A percentile compares a stretch with the other conserved stretches of the same genome.
phyloP scores from a whole-genome alignment of 179 eudicot genomes.

The Beta macrorhiza region DNA sequence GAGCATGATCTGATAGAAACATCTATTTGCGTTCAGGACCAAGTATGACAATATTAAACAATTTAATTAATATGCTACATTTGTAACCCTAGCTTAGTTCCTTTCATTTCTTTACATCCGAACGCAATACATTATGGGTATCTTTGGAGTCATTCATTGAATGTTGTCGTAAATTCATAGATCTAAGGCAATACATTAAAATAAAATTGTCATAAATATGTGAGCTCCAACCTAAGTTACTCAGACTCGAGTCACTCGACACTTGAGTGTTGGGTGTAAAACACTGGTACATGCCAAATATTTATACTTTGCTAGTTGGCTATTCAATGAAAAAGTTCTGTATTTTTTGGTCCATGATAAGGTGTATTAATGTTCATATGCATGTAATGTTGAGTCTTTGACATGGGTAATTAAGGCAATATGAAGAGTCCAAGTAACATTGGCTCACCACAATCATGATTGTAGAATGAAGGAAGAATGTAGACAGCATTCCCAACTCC shows the following conservation, averaged over 20 bases:
- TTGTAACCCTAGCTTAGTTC: background rate
- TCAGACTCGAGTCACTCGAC: background rate
- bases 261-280: background rate
- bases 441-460: conserved; percentile 90
- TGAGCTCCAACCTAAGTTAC: background rate
- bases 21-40: background rate
- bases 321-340: too few relatives aligned
- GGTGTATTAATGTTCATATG: background rate
- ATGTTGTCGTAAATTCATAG: background rate
- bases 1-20: too few relatives aligned
- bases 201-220: background rate
- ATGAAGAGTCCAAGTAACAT: background rate
- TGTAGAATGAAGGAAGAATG: conserved; percentile 88
- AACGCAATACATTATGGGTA: background rate
- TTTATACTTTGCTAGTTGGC: too few relatives aligned
- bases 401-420: background rate
- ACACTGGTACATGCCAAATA: background rate
- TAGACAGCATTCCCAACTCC: conserved; percentile 96
- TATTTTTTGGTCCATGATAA: background rate
- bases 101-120: background rate
- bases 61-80: background rate
- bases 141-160: background rate
- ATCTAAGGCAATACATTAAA: background rate
- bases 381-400: too few relatives aligned
- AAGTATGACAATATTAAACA: background rate